A percentile compares a stretch with the other conserved stretches of the same genome.
phyloP scores from a whole-genome alignment of 352 stramenopile genomes.

The Globisporangium recalcitrans region DNA sequence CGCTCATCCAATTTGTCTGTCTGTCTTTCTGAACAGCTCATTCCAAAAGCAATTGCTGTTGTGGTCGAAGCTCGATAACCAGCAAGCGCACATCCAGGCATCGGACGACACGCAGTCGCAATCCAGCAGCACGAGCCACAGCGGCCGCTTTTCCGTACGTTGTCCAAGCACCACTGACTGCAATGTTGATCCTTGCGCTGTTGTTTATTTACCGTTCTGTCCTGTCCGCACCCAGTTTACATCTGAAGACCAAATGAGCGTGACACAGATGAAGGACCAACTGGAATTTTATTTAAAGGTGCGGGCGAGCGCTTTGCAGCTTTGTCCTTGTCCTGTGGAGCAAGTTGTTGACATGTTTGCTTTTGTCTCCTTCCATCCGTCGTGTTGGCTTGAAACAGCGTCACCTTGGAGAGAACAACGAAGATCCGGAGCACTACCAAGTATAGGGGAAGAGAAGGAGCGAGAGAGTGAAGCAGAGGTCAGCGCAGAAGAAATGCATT shows the following conservation, averaged over 20 bases:
- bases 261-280: slow-evolving; percentile 74
- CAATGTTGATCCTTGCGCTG: no score
- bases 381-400: slow-evolving; percentile 26
- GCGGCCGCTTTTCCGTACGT: slow-evolving; percentile 42
- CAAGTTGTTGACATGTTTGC: background rate
- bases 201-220: background rate
- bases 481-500: background rate
- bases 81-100: slow-evolving; percentile 34
- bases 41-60: slow-evolving; percentile 83
- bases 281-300: slow-evolving; percentile 88
- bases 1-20: background rate
- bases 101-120: slow-evolving; percentile 60
- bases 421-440: slow-evolving; percentile 12
- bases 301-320: background rate
- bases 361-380: background rate
- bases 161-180: no score
- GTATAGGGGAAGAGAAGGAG: slow-evolving; percentile 6
- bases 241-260: slow-evolving; percentile 46
- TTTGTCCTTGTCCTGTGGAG: no score
- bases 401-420: slow-evolving; percentile 26
- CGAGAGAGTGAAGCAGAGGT: background rate
- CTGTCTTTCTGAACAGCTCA: slow-evolving; percentile 19
- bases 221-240: slow-evolving; percentile 26
- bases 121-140: slow-evolving; percentile 49
- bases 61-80: slow-evolving; percentile 64